Percentiles rank a stretch among this genome's conserved stretches.
Conservation (phyloP, 116 monocot species). For the Thalassia testudinum region DNA sequence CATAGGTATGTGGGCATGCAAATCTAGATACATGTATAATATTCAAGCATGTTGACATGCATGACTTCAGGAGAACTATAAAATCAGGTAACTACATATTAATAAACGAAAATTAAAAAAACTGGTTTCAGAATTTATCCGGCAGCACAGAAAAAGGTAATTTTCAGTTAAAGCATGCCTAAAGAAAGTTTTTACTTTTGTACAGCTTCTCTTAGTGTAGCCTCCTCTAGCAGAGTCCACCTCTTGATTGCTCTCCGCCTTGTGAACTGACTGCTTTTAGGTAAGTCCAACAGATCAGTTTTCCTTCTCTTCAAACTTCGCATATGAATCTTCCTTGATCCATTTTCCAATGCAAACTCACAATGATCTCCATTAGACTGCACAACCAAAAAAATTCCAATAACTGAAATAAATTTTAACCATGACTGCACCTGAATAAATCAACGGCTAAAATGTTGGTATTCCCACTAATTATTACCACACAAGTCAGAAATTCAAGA, state of each 20-base stretch:
- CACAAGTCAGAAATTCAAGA: too few relatives aligned
- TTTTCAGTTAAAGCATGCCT: too few relatives aligned
- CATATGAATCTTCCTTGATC: slow-evolving; percentile 14
- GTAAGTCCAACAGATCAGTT: slow-evolving; percentile 19
- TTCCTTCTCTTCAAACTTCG: slow-evolving; percentile 9
- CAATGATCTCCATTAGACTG: slow-evolving; percentile 33
- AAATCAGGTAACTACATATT: too few relatives aligned
- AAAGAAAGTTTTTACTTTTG: slow-evolving; percentile 35
- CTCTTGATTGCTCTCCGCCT: slow-evolving; percentile 17
- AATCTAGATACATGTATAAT: too few relatives aligned
- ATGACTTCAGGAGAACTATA: too few relatives aligned
- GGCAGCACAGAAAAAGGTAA: too few relatives aligned
- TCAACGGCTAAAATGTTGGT: too few relatives aligned
- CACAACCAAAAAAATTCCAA: slow-evolving; percentile 5
- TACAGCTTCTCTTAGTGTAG: slow-evolving; percentile 44
- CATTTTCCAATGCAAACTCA: slow-evolving; percentile 1
- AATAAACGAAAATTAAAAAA: too few relatives aligned
- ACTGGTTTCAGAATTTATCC: too few relatives aligned
- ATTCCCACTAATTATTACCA: too few relatives aligned
- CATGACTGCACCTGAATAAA: neutral
- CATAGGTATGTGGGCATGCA: too few relatives aligned
- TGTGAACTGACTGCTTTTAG: slow-evolving; percentile 4
- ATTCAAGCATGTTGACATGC: too few relatives aligned
- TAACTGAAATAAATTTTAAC: neutral
- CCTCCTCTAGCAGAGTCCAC: slow-evolving; percentile 40